These are phyloP conservation scores for Hypoxylon subgilvum DNA, from an alignment of 495 filamentous ascomycete species.

Conservation along the genomic window DNA sequence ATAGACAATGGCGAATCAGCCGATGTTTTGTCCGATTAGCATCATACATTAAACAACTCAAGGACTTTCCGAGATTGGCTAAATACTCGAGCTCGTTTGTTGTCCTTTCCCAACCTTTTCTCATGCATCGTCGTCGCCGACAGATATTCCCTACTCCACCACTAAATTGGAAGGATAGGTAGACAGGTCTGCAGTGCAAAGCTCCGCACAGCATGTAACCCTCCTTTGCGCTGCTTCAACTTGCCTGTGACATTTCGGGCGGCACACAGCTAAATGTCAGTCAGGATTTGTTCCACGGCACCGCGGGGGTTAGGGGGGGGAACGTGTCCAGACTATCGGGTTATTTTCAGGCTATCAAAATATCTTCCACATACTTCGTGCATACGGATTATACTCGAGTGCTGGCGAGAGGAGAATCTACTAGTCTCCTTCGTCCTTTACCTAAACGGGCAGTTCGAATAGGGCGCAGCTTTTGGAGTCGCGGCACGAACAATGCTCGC, in stretches of 20 bases:
- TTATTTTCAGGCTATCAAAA: not conserved
- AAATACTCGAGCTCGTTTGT: slow-evolving; percentile 5
- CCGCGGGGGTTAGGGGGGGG: slow-evolving; percentile 2
- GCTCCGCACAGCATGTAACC: slow-evolving; percentile 37
- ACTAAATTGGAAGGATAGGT: slow-evolving; percentile 27
- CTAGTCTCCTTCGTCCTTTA: slow-evolving; percentile 1
- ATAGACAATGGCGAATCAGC: slow-evolving; percentile 29
- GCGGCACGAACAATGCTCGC: too few species aligned
- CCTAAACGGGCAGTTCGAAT: not conserved
- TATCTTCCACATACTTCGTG: slow-evolving; percentile 5
- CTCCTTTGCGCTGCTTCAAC: slow-evolving; percentile 14
- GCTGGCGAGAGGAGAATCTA: not conserved
- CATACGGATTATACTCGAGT: too few species aligned
- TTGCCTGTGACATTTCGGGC: not conserved
- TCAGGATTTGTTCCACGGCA: not conserved
- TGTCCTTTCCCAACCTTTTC: slow-evolving; percentile 15
- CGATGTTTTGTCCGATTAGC: slow-evolving; percentile 15
- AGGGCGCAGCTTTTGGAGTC: too few species aligned
- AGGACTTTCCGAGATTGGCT: slow-evolving; percentile 23
- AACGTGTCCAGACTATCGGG: too few species aligned
- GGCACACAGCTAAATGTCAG: slow-evolving; percentile 8
- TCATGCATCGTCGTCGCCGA: slow-evolving; percentile 27
- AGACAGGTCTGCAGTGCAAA: slow-evolving; percentile 24
- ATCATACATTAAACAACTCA: slow-evolving; percentile 16
- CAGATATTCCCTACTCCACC: slow-evolving; percentile 23